These are phyloP conservation scores for Physaria fendleri DNA, from an alignment of 345 rosid species.

Conservation along the genomic window DNA sequence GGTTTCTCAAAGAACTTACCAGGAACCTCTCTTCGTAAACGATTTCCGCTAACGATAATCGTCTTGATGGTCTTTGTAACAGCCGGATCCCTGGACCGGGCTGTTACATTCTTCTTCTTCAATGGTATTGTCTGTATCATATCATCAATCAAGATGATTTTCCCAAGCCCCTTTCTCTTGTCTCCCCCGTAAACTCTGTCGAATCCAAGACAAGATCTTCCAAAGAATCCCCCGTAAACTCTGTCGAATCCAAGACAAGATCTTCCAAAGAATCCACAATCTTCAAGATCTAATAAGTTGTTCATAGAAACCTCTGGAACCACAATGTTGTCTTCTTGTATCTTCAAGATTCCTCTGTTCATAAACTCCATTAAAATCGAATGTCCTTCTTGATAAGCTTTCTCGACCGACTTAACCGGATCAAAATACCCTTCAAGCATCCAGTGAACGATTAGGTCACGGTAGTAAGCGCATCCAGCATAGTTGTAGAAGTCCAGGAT, in stretches of 20 bases:
- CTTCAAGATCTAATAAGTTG: slow-evolving; percentile 26
- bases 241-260: slow-evolving; percentile 37
- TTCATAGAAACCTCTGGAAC: slow-evolving; percentile 36
- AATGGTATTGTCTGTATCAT: slow-evolving; percentile 38
- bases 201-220: slow-evolving; percentile 38
- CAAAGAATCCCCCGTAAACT: slow-evolving; percentile 32
- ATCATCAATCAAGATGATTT: slow-evolving; percentile 36
- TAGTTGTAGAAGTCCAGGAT: slow-evolving; percentile 29
- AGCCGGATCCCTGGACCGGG: no score
- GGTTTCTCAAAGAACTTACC: slow-evolving; percentile 23
- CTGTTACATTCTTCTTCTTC: not conserved
- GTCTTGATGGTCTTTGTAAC: no score
- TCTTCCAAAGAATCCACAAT: slow-evolving; percentile 28
- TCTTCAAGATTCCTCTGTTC: slow-evolving; percentile 38
- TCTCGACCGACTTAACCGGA: slow-evolving; percentile 30
- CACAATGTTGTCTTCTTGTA: slow-evolving; percentile 36
- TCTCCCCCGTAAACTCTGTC: slow-evolving; percentile 22
- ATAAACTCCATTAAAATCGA: slow-evolving; percentile 40
- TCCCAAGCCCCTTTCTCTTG: slow-evolving; percentile 31
- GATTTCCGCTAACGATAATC: slow-evolving; percentile 39
- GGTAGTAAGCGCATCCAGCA: slow-evolving; percentile 36
- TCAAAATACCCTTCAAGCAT: slow-evolving; percentile 58
- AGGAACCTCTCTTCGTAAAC: slow-evolving; percentile 24
- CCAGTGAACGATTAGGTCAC: slow-evolving; percentile 51
- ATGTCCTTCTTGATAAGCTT: slow-evolving; percentile 44